Evolutionary conservation across 148 eudicot genomes (phyloP).

Genomic region (Rhododendron williamsianum): DNA sequence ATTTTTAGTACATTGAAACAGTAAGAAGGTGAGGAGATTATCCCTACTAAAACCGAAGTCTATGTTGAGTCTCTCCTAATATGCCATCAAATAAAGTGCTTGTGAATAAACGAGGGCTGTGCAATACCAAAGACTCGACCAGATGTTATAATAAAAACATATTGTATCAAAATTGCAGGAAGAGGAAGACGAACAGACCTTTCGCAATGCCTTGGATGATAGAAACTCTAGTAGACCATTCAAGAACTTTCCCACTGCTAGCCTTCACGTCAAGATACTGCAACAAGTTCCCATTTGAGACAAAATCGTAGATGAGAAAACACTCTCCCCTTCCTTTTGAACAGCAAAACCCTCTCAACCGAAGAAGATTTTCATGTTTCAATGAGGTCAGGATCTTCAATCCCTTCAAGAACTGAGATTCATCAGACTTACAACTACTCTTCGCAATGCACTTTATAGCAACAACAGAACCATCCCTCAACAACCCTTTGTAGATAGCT

Average conservation of each 20-base stretch:
- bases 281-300: slow-evolving; percentile 67
- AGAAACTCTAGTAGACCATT: slow-evolving; percentile 66
- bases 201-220: slow-evolving; percentile 84
- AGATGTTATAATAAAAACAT: background rate
- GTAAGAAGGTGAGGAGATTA: background rate
- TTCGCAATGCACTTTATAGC: slow-evolving; percentile 76
- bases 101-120: background rate
- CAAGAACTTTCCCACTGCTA: slow-evolving; percentile 45
- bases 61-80: background rate
- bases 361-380: slow-evolving; percentile 67
- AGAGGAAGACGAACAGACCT: slow-evolving; percentile 37
- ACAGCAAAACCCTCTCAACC: slow-evolving; percentile 85
- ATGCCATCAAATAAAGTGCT: background rate
- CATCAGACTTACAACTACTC: slow-evolving; percentile 75
- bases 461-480: slow-evolving; percentile 78
- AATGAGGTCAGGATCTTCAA: slow-evolving; percentile 64
- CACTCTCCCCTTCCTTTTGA: slow-evolving; percentile 91
- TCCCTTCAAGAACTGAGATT: slow-evolving; percentile 75
- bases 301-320: slow-evolving; percentile 74
- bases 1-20: background rate
- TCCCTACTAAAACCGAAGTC: background rate
- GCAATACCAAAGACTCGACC: background rate
- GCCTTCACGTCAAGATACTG: slow-evolving; percentile 59
- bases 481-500: slow-evolving; percentile 61
- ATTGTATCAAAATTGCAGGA: background rate